Conservation (phyloP, 768 basidiomycete species). For the Cystobasidium onofrii region DNA sequence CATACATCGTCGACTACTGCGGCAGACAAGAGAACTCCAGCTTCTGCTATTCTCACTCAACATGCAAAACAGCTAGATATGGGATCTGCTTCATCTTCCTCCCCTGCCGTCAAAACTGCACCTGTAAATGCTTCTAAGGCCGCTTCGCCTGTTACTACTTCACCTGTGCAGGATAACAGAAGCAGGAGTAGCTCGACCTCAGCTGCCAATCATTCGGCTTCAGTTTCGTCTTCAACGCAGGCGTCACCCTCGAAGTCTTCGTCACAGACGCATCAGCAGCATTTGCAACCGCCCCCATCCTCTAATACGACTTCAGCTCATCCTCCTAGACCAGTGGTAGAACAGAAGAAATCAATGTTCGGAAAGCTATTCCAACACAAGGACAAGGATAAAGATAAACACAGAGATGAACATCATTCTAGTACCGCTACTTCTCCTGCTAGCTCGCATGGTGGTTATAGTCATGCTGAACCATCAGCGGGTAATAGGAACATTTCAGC, state of each 20-base stretch:
- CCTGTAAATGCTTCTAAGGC: not conserved
- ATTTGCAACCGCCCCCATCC: not conserved
- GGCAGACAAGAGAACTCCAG: not conserved
- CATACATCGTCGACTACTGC: not conserved
- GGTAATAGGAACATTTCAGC: not conserved
- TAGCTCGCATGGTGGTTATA: not conserved
- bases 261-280: not conserved
- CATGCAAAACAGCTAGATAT: not conserved
- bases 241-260: not conserved
- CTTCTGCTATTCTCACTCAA: not conserved
- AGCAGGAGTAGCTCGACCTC: not conserved
- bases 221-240: not conserved
- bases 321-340: not conserved
- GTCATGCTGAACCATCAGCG: not conserved
- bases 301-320: not conserved
- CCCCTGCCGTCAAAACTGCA: not conserved
- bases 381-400: slow-evolving; percentile 15
- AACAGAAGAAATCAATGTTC: slow-evolving; percentile 25
- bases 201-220: not conserved
- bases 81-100: not conserved
- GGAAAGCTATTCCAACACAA: slow-evolving; percentile 25
- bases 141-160: not conserved
- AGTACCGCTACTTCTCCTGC: not conserved
- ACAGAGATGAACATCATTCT: not conserved
- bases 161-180: not conserved